phyloP scores from a whole-genome alignment of 176 grass and related monocot species.

The Bromus sterilis region DNA sequence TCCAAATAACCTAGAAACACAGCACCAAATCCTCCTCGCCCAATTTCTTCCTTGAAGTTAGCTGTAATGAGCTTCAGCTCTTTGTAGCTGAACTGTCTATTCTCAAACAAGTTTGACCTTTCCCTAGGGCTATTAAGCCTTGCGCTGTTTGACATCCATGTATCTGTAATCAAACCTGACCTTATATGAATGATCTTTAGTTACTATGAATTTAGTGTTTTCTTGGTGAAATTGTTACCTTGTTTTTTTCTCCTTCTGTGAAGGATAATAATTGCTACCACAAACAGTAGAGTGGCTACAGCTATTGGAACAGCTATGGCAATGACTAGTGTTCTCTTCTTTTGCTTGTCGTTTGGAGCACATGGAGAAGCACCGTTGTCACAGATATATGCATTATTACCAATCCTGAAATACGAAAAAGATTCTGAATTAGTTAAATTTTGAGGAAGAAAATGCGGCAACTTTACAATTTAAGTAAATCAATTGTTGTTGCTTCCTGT shows the following conservation, averaged over 20 bases:
- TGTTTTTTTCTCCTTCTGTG: background rate
- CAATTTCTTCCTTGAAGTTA: slow-evolving; percentile 58
- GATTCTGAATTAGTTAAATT: background rate
- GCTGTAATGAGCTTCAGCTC: slow-evolving; percentile 54
- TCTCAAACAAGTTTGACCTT: slow-evolving; percentile 12
- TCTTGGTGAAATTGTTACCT: slow-evolving; percentile 1
- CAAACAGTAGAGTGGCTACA: slow-evolving; percentile 12
- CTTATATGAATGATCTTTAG: background rate
- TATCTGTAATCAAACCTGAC: background rate
- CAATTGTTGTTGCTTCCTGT: background rate
- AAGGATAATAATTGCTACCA: slow-evolving; percentile 14
- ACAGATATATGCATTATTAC: slow-evolving; percentile 28
- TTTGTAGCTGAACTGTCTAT: slow-evolving; percentile 50
- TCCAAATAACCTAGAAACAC: slow-evolving; percentile 55
- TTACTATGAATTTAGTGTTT: background rate
- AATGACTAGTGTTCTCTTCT: slow-evolving; percentile 28
- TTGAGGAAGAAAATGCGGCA: background rate
- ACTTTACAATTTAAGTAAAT: background rate
- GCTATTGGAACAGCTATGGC: slow-evolving; percentile 8
- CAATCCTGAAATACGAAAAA: slow-evolving; percentile 20
- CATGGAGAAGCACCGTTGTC: background rate
- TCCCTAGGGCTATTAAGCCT: slow-evolving; percentile 1
- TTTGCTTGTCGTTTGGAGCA: background rate
- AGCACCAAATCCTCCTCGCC: slow-evolving; percentile 65
- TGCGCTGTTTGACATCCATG: background rate